Percentiles rank a stretch among this genome's conserved stretches.
Conservation (phyloP, 2,329 filamentous ascomycete genomes). For the Nannizzia gypsea region DNA sequence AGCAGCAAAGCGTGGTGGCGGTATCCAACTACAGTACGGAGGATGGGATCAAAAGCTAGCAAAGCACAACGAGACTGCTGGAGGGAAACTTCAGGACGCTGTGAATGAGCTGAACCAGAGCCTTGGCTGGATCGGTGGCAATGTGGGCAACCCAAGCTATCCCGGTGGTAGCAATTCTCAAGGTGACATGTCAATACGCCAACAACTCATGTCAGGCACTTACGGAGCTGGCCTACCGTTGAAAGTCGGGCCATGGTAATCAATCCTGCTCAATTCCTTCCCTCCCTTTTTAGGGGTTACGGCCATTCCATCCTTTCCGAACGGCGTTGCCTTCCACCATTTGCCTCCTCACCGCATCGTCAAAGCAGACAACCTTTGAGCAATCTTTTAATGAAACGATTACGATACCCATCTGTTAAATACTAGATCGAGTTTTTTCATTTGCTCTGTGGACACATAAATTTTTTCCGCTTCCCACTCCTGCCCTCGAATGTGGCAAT, state of each 20-base stretch:
- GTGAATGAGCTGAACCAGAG: constrained; percentile 63
- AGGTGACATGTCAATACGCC: constrained; percentile 40
- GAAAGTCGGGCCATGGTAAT: constrained; percentile 46
- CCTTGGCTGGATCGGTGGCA: constrained; percentile 63
- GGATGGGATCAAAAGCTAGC: constrained; percentile 83
- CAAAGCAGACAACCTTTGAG: constrained; percentile 5
- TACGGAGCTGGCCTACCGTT: constrained; percentile 45
- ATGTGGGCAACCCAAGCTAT: constrained; percentile 9
- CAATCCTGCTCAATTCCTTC: constrained; percentile 14
- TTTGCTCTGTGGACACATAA: constrained; percentile 4
- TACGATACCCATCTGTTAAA: constrained; percentile 35
- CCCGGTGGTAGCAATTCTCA: constrained; percentile 19
- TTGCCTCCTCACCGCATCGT: not conserved
- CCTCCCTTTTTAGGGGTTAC: not conserved
- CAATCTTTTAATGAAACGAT: constrained; percentile 30
- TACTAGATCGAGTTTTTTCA: constrained; percentile 19
- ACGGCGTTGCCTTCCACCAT: constrained; percentile 7
- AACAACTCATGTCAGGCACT: constrained; percentile 46
- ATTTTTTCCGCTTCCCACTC: not conserved
- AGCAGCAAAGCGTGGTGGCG: constrained; percentile 78
- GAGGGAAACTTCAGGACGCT: constrained; percentile 67
- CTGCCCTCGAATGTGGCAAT: not conserved
- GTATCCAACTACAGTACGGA: constrained; percentile 76
- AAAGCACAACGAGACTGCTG: constrained; percentile 78
- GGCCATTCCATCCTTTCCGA: constrained; percentile 7